These are phyloP conservation scores for Penicillium crystallinum DNA, from an alignment of 495 filamentous ascomycete genomes.

Conservation along the genomic window DNA sequence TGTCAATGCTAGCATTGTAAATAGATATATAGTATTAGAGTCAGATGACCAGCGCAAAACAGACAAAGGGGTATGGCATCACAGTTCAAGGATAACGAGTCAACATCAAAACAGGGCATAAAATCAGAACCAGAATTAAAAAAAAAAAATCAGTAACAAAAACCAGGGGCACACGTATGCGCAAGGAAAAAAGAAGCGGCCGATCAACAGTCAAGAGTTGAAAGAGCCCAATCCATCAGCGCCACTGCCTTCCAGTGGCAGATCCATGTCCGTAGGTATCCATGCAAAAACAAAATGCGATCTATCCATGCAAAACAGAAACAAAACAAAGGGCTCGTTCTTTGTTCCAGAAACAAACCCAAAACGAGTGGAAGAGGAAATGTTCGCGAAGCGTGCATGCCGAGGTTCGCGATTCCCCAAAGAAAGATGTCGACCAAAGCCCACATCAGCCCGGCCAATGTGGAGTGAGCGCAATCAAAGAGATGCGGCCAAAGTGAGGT, in stretches of 20 bases:
- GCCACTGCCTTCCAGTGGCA: slow-evolving; percentile 34
- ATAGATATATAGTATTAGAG: slow-evolving; percentile 4
- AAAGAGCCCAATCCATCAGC: slow-evolving; percentile 19
- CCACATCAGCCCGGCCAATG: not conserved
- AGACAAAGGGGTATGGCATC: slow-evolving; percentile 9
- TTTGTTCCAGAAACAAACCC: slow-evolving; percentile 2
- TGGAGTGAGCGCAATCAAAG: not conserved
- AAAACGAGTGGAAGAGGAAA: slow-evolving; percentile 9
- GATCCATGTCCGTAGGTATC: slow-evolving; percentile 25
- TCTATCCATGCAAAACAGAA: slow-evolving; percentile 24
- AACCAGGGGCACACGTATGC: slow-evolving; percentile 12
- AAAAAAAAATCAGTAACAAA: not conserved
- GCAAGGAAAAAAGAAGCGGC: slow-evolving; percentile 12
- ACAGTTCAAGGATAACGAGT: slow-evolving; percentile 5
- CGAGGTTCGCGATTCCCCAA: not conserved
- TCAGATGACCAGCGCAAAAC: slow-evolving; percentile 7
- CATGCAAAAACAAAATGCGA: slow-evolving; percentile 21
- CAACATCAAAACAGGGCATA: slow-evolving; percentile 4
- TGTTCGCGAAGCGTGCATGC: not conserved
- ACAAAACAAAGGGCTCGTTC: not conserved
- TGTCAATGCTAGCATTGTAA: not conserved
- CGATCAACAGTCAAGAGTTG: slow-evolving; percentile 21
- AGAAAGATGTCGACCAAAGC: not conserved
- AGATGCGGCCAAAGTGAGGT: slow-evolving; percentile 2
- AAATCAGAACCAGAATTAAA: not conserved